Base-by-base conservation (phyloP, 2,329 filamentous ascomycete genomes). In the Pestalotiopsis sp. region DNA sequence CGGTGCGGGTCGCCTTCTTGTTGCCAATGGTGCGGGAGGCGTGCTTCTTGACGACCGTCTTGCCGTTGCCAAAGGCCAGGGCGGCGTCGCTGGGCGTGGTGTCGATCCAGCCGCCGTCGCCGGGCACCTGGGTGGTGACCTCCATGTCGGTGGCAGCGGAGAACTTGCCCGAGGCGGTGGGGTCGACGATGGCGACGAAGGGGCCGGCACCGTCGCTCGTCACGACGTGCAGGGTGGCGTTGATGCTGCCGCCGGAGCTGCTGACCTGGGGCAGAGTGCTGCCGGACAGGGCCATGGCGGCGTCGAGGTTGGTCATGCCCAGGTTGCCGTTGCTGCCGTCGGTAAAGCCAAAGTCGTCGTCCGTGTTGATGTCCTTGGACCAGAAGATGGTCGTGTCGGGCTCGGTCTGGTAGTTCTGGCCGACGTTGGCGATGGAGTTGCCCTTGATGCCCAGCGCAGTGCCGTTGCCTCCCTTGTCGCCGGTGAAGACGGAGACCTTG, bases 191-290 rank as follows among this genome's bases (percentile, higher is more conserved):
- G 27, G 80, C 80, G 60, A 77, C 68, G 70, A 81, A 65, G 3
- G 81, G 80, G 9, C 81, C 81, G 13, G 80, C 80, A 63, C 81
- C 81, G 67, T 83, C 81, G 1, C 80, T 78, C 49, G 81, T 83
- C 55, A 83, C 81, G 67, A 82, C 76, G 73, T 82, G 81, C 64
- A 75, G 80, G 62, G 73, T 77, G 57, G 80, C 81, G 11, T 74
- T 73, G 68, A 83, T 73, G 65, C 73, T 73, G 65, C 79, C 81
- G 57, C 74, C 74, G 13, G 72, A 62, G n/a, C 25, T 20, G 38
- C 78, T 79, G 65, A 83, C 76, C 73, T 83, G 81, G 7, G 81
- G 81, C 4, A 83, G 78, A 2, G 77, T 80, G 31, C 66, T 66
- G 61, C 81, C 81, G 0, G 80, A 82, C 39, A 77, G 75, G 5